Base-by-base conservation (phyloP, 2,329 filamentous ascomycete genomes). In the Phyllosticta capitalensis region DNA sequence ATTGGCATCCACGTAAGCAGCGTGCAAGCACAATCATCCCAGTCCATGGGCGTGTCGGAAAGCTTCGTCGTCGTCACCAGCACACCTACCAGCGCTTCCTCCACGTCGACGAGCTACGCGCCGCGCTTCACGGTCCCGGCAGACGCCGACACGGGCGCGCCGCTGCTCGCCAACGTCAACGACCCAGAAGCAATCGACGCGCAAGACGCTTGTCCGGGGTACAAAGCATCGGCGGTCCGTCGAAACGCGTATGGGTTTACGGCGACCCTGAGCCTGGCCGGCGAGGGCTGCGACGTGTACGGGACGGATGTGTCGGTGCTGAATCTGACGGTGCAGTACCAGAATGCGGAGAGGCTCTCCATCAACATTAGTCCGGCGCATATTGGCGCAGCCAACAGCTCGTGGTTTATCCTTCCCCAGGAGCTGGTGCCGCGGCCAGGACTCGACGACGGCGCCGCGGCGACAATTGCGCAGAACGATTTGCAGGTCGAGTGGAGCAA, bases 251-350 rank as follows among this genome's bases (percentile, higher is more conserved):
- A 71, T 61, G 81, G 81, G 3, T 73, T 85, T 56, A 79, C 74
- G 2, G 83, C 82, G 7, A 76, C 72, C 4, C 66, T 85, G 65
- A 73, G 66, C 0, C 68, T 85, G 57, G 81, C 80, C 45, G 83
- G 82, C 2, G 64, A 74, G 21, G 69, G 81, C 28, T 85, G 90
- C 76, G 88, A 92, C 71, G 81, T 84, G 21, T 95, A 92, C 64
- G 90, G 90, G 0, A 86, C 80, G 7, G 90, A 95, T 68, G 76
- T 95, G 26, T 78, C 85, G 22, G 75, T 80, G 4, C 75, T 95
- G 54, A 80, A 79, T 38, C 75, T 95, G 30, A 80, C 83, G 2
- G 85, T 94, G 12, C 82, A 86, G 66, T 87, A 86, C 64, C 84
- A 89, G 68, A 79, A 82, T 5, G 72, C 74, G 17, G 82, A 89